A percentile compares a stretch with the other conserved stretches of the same genome.
Evolutionary conservation across 2,329 filamentous ascomycete genomes (phyloP).

Genomic region (Penicillium digitatum): DNA sequence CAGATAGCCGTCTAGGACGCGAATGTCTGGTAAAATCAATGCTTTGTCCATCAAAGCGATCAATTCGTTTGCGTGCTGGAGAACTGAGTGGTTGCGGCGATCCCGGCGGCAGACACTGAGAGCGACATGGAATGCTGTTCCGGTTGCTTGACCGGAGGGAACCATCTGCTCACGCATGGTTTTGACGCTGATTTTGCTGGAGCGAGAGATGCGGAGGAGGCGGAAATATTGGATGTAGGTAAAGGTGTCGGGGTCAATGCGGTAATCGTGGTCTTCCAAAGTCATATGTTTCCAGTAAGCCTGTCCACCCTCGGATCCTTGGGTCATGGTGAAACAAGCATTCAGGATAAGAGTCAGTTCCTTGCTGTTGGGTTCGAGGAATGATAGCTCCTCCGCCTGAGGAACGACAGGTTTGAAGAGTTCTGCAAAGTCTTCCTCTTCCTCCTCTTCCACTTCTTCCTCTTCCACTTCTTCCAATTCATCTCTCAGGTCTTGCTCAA

Average conservation of each 20-base stretch:
- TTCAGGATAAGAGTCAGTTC: constrained; percentile 66
- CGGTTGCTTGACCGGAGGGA: constrained; percentile 44
- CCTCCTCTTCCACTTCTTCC: constrained; percentile 11
- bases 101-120: constrained; percentile 72
- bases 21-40: constrained; percentile 30
- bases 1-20: constrained; percentile 30
- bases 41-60: constrained; percentile 58
- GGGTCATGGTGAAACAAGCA: constrained; percentile 56
- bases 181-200: constrained; percentile 59
- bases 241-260: constrained; percentile 66
- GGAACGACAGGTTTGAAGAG: constrained; percentile 37
- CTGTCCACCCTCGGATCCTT: constrained; percentile 59
- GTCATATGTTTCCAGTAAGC: constrained; percentile 77
- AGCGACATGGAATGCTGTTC: constrained; percentile 64
- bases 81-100: constrained; percentile 66
- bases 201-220: constrained; percentile 61
- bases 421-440: constrained; percentile 29
- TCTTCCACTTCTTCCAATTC: constrained; percentile 13
- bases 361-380: constrained; percentile 50
- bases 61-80: constrained; percentile 62
- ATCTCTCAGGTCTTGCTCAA: constrained; percentile 5
- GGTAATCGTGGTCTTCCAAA: constrained; percentile 43
- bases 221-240: constrained; percentile 68
- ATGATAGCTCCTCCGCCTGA: constrained; percentile 22
- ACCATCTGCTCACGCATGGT: constrained; percentile 54